Conservation (phyloP, 257 asterid species). For the Salvia miltiorrhiza region DNA sequence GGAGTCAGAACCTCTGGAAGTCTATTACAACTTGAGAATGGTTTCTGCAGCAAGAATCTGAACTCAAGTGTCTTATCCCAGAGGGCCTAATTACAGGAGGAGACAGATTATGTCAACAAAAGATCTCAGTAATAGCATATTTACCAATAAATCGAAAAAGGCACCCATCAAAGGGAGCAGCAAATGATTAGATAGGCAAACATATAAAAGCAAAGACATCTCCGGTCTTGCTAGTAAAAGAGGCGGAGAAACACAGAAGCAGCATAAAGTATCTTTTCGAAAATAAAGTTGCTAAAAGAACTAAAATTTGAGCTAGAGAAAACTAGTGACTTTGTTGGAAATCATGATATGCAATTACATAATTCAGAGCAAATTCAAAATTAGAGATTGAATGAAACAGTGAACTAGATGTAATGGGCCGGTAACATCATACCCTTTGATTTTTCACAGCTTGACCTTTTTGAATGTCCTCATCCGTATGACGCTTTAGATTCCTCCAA, state of each 20-base stretch:
- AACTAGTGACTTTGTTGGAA: background rate
- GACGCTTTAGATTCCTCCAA: constrained; percentile 60
- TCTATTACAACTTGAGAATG: constrained; percentile 78
- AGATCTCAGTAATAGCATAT: constrained; percentile 8
- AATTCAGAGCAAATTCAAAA: background rate
- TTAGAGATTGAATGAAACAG: background rate
- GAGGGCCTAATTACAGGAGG: constrained; percentile 55
- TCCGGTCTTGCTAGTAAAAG: background rate
- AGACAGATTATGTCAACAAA: constrained; percentile 22
- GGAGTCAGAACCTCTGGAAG: constrained; percentile 74
- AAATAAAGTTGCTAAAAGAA: background rate
- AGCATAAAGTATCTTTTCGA: background rate
- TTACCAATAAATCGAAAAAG: background rate
- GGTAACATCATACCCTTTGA: constrained; percentile 59
- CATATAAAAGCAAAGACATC: background rate
- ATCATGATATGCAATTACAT: background rate
- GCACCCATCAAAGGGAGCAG: constrained; percentile 5
- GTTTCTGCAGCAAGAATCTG: constrained; percentile 86
- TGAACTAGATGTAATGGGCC: background rate
- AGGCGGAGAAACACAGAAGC: background rate
- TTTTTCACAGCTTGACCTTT: constrained; percentile 88
- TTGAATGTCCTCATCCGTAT: constrained; percentile 73
- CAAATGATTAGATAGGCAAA: background rate
- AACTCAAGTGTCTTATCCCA: constrained; percentile 96
- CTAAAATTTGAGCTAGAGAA: background rate